Conservation (phyloP, 2,329 filamentous ascomycete genomes). For the Thielaviopsis punctulata region DNA sequence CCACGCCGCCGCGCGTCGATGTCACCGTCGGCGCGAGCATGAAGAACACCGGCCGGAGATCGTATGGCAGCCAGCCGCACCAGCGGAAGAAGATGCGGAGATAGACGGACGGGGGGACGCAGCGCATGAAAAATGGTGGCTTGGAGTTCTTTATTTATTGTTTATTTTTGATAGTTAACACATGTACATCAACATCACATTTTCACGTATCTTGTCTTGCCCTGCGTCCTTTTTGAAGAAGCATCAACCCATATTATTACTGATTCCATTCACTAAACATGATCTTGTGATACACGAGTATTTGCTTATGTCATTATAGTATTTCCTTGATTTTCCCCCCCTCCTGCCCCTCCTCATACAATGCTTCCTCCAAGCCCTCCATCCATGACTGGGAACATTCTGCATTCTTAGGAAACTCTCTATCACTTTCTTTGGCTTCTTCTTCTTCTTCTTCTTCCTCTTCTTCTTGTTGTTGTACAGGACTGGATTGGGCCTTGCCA, state of each 20-base stretch:
- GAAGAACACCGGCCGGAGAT: slow-evolving; percentile 50
- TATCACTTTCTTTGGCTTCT: no score
- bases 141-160: no score
- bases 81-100: slow-evolving; percentile 28
- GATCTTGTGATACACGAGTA: not conserved
- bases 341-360: no score
- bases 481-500: no score
- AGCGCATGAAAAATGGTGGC: not conserved
- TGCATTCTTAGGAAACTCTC: no score
- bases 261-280: not conserved
- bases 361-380: no score
- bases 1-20: slow-evolving; percentile 63
- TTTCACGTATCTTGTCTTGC: slow-evolving; percentile 7
- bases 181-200: no score
- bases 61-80: slow-evolving; percentile 62
- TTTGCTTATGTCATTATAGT: not conserved
- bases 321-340: no score
- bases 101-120: not conserved
- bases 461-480: no score
- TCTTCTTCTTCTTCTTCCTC: no score
- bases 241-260: not conserved
- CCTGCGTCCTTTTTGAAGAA: not conserved
- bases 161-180: no score
- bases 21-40: slow-evolving; percentile 69
- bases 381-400: no score